Conservation (phyloP, 2,329 filamentous ascomycete species). For the Colletotrichum orchidophilum region DNA sequence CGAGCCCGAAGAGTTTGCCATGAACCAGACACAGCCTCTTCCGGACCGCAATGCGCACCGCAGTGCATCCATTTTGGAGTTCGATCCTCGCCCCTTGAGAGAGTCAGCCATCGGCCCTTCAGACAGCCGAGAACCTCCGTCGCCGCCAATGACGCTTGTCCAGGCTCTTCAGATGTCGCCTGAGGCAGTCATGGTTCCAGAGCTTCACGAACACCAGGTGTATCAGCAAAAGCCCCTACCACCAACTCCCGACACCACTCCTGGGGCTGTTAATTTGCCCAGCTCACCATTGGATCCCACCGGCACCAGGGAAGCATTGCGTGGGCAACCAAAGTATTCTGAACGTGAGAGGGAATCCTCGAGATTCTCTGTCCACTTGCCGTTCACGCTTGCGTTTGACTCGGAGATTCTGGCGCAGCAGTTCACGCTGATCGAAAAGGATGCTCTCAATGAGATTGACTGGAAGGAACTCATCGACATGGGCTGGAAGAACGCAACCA, state of each 20-base stretch:
- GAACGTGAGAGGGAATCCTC: constrained; percentile 39
- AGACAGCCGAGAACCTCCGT: constrained; percentile 40
- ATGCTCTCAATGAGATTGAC: constrained; percentile 85
- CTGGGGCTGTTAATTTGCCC: constrained; percentile 50
- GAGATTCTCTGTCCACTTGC: constrained; percentile 70
- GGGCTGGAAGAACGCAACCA: constrained; percentile 78
- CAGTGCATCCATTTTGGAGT: constrained; percentile 16
- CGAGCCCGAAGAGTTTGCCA: constrained; percentile 36
- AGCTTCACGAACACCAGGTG: constrained; percentile 51
- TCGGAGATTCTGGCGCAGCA: constrained; percentile 83
- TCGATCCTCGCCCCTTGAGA: constrained; percentile 19
- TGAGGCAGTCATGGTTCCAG: constrained; percentile 46
- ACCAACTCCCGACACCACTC: constrained; percentile 61
- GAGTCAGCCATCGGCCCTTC: constrained; percentile 11
- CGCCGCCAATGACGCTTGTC: constrained; percentile 57
- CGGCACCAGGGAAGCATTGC: constrained; percentile 47
- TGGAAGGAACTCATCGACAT: constrained; percentile 89
- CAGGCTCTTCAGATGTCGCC: constrained; percentile 58
- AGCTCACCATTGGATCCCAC: constrained; percentile 43
- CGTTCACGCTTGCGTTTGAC: constrained; percentile 84
- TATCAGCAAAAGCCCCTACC: constrained; percentile 57
- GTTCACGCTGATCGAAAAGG: constrained; percentile 86
- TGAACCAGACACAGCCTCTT: constrained; percentile 8
- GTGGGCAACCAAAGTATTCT: constrained; percentile 44
- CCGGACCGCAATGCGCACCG: constrained; percentile 9